These are phyloP conservation scores for Pistacia atlantica DNA, from an alignment of 345 rosid genomes.

Conservation along the genomic window DNA sequence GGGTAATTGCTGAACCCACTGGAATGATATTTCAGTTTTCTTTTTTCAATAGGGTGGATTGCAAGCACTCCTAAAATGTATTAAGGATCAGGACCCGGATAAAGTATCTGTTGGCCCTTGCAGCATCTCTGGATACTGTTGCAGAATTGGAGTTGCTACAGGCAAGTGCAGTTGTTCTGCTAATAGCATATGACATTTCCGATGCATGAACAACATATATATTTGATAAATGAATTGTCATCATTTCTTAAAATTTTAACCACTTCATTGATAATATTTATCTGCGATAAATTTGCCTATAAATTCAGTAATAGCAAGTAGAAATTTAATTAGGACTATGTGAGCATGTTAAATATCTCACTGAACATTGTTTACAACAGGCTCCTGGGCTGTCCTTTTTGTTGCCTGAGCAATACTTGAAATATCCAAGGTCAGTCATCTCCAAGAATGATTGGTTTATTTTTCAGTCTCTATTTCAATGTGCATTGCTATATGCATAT, in stretches of 20 bases:
- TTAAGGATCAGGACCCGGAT: slow-evolving; percentile 91
- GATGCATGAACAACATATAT: slow-evolving; percentile 7
- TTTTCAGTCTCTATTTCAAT: too few relatives aligned
- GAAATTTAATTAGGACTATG: background rate
- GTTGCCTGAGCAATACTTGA: slow-evolving; percentile 80
- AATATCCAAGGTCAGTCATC: slow-evolving; percentile 75
- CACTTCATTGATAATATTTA: background rate
- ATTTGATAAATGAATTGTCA: background rate
- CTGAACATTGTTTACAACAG: slow-evolving; percentile 43
- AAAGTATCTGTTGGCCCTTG: slow-evolving; percentile 81
- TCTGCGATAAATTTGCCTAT: background rate
- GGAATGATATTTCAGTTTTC: slow-evolving; percentile 35
- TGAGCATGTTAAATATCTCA: slow-evolving; percentile 15
- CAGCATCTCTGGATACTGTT: slow-evolving; percentile 77
- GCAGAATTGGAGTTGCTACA: slow-evolving; percentile 90
- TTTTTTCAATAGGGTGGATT: slow-evolving; percentile 72
- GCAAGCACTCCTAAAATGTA: slow-evolving; percentile 63
- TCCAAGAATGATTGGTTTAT: slow-evolving; percentile 5
- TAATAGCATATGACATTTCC: background rate
- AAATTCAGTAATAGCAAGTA: background rate
- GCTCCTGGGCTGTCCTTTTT: slow-evolving; percentile 95
- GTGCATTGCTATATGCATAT: background rate
- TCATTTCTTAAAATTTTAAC: background rate
- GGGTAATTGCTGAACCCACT: slow-evolving; percentile 25
- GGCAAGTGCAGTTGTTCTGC: slow-evolving; percentile 37